Percentiles rank a stretch among this genome's conserved stretches.
These are phyloP conservation scores for Cercospora sp. DNA, from an alignment of 2,329 filamentous ascomycete genomes.

Conservation along the genomic window DNA sequence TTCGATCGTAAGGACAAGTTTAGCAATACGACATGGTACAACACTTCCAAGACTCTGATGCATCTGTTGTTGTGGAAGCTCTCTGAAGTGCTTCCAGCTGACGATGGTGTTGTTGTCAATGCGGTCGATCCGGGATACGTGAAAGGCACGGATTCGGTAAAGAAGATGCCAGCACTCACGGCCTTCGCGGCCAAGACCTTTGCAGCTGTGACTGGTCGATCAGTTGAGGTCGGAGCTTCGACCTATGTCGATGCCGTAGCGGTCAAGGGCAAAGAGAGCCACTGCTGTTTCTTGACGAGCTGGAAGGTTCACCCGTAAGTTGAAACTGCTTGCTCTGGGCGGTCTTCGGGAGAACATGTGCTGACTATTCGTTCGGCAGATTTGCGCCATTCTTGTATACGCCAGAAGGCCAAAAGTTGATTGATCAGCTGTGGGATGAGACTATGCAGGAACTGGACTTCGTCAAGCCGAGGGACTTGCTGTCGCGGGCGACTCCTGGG, in stretches of 20 bases:
- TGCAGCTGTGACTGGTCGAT: slow-evolving; percentile 9
- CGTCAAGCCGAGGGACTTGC: neutral
- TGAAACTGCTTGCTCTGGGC: neutral
- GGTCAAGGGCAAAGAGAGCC: slow-evolving; percentile 18
- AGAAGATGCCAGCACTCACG: slow-evolving; percentile 9
- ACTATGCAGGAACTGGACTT: neutral
- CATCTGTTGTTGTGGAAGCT: slow-evolving; percentile 18
- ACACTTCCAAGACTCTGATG: slow-evolving; percentile 18
- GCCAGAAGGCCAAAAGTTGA: neutral
- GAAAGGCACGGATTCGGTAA: slow-evolving; percentile 13
- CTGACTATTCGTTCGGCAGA: neutral
- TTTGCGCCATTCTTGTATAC: slow-evolving; percentile 4
- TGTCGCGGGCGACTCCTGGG: neutral
- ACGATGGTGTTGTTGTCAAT: slow-evolving; percentile 16
- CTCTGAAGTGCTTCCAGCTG: slow-evolving; percentile 9
- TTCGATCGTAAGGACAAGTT: slow-evolving; percentile 13
- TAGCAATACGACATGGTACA: slow-evolving; percentile 12
- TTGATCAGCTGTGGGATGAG: slow-evolving; percentile 5
- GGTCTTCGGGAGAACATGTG: neutral
- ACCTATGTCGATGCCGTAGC: slow-evolving; percentile 20
- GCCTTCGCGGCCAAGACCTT: slow-evolving; percentile 6
- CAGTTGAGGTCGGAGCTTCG: slow-evolving; percentile 13
- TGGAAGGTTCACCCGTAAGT: slow-evolving; percentile 17
- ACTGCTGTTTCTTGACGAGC: slow-evolving; percentile 19
- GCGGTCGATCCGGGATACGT: slow-evolving; percentile 19